Conservation (phyloP, 225 moss, liverwort and hornwort species). For the Sphagnum contortum region DNA sequence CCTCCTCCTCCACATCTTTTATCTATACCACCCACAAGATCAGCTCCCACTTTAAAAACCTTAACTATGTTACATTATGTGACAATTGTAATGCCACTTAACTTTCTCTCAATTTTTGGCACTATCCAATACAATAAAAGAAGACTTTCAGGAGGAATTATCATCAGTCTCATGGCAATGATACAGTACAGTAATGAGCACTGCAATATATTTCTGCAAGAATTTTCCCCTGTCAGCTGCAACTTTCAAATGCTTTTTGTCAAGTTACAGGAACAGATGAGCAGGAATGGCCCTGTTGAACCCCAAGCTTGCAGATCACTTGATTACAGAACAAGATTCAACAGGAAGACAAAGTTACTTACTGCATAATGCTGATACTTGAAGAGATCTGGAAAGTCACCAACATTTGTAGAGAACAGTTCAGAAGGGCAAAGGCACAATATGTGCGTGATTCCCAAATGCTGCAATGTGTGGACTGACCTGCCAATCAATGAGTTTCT, state of each 20-base stretch:
- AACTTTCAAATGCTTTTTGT: no score
- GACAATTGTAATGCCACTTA: no score
- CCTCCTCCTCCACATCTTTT: constrained; percentile 76
- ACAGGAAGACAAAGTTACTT: neutral
- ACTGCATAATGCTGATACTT: constrained; percentile 73
- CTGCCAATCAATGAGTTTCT: constrained; percentile 12
- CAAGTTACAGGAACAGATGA: no score
- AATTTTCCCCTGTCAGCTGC: no score
- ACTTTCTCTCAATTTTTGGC: no score
- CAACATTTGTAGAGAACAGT: constrained; percentile 39
- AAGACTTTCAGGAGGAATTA: no score
- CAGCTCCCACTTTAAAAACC: neutral
- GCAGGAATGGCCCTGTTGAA: no score
- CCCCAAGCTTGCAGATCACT: no score
- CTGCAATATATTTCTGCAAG: no score
- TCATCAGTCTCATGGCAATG: no score
- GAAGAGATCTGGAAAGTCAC: constrained; percentile 67
- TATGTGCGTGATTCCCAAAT: constrained; percentile 61
- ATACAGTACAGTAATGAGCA: no score
- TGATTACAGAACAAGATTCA: neutral
- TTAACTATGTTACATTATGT: neutral
- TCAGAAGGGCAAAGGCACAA: constrained; percentile 89
- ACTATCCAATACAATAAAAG: no score
- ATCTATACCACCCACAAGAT: constrained; percentile 29
- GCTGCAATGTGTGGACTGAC: constrained; percentile 68